Evolutionary conservation across 1,284 basidiomycete genomes (phyloP).

Genomic region (Porphyrellus sp.): DNA sequence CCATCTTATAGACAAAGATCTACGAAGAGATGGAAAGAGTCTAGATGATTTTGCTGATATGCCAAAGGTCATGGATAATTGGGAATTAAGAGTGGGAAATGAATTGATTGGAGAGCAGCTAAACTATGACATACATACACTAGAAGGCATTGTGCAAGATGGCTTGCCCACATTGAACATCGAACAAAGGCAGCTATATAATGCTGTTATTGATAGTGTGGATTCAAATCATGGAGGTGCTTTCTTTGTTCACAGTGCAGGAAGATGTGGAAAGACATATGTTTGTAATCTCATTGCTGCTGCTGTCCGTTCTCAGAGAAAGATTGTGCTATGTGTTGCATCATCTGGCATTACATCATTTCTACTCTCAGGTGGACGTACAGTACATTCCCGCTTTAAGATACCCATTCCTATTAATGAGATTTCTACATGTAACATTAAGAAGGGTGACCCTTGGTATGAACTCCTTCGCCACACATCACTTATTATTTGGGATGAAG

Average conservation of each 20-base stretch:
- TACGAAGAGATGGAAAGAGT: not conserved
- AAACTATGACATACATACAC: not conserved
- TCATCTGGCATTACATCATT: conserved; percentile 26
- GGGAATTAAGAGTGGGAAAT: not conserved
- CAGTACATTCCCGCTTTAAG: conserved; percentile 16
- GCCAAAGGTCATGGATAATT: not conserved
- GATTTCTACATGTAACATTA: conserved; percentile 33
- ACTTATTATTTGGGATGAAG: conserved; percentile 5
- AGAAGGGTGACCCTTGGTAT: conserved; percentile 19
- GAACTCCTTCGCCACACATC: not conserved
- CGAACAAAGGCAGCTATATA: not conserved
- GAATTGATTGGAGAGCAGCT: not conserved
- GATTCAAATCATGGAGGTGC: not conserved
- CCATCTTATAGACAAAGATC: not conserved
- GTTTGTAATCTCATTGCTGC: conserved; percentile 41
- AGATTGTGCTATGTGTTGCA: conserved; percentile 38
- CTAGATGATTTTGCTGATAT: not conserved
- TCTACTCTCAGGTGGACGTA: conserved; percentile 13
- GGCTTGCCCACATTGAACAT: not conserved
- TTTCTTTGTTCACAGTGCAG: conserved; percentile 36
- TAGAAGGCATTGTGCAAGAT: not conserved
- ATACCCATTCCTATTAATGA: conserved; percentile 22
- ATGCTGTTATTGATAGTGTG: not conserved
- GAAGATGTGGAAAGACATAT: conserved; percentile 51
- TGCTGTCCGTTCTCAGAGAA: conserved; percentile 26